These are phyloP conservation scores for Leishmania gerbilli DNA, from an alignment of 208 protist species.

Conservation along the genomic window DNA sequence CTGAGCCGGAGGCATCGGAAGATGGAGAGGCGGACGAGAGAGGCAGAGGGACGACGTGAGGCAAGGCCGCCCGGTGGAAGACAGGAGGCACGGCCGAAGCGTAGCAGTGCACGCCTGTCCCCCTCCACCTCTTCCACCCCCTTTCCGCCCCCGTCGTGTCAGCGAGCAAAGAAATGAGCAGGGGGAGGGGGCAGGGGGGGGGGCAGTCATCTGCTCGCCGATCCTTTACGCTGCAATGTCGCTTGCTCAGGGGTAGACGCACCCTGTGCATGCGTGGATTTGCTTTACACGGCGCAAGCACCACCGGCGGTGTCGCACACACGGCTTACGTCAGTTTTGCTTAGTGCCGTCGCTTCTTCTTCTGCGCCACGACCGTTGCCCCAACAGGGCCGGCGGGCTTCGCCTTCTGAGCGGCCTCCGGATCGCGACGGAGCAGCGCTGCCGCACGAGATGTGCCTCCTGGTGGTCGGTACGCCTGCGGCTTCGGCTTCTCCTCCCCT, in stretches of 20 bases:
- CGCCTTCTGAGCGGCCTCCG: conserved; percentile 39
- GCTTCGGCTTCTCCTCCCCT: conserved; percentile 53
- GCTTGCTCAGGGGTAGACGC: background rate
- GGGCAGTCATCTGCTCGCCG: background rate
- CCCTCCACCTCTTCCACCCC: background rate
- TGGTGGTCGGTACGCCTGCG: conserved; percentile 78
- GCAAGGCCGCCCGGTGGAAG: background rate
- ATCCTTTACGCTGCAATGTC: background rate
- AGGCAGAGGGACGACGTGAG: background rate
- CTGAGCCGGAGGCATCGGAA: background rate
- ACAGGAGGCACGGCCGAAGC: background rate
- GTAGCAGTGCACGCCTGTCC: background rate
- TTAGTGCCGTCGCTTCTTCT: conserved; percentile 42
- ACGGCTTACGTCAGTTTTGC: background rate
- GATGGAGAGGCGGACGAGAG: background rate
- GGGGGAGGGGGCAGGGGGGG: background rate
- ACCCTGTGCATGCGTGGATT: background rate
- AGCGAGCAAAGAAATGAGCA: background rate
- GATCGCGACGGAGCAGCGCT: conserved; percentile 60
- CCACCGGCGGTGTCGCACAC: conserved; percentile 3
- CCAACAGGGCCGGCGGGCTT: conserved; percentile 74
- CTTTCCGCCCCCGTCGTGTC: background rate
- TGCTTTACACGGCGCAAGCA: background rate
- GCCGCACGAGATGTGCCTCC: conserved; percentile 61
- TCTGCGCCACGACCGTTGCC: conserved; percentile 57